Evolutionary conservation across 129 eudicot species (phyloP).

Genomic region (Ambrosia trifida): DNA sequence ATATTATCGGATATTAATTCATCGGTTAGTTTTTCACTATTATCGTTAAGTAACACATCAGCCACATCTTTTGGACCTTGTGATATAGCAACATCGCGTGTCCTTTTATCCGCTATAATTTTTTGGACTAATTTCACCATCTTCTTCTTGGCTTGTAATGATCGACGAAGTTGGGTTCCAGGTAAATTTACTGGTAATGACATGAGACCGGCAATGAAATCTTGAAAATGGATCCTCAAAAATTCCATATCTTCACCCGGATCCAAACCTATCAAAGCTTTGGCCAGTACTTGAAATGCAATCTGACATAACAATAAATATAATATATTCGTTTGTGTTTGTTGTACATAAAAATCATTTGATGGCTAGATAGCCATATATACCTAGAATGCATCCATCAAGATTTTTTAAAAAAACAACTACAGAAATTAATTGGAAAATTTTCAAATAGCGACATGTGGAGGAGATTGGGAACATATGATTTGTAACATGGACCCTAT

Average conservation of each 20-base stretch:
- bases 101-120: constrained; percentile 55
- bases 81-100: background rate
- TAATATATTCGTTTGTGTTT: background rate
- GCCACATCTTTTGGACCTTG: constrained; percentile 56
- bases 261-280: constrained; percentile 79
- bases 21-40: constrained; percentile 60
- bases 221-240: constrained; percentile 65
- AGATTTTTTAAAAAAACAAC: background rate
- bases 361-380: background rate
- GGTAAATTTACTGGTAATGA: constrained; percentile 79
- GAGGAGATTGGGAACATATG: constrained; percentile 35
- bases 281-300: constrained; percentile 87
- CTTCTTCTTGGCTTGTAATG: constrained; percentile 81
- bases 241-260: constrained; percentile 81
- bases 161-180: constrained; percentile 77
- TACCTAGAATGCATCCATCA: constrained; percentile 15
- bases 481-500: constrained; percentile 40
- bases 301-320: constrained; percentile 46
- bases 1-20: constrained; percentile 76
- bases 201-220: constrained; percentile 91
- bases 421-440: constrained; percentile 26
- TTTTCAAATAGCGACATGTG: constrained; percentile 23
- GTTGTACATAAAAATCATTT: background rate
- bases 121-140: constrained; percentile 64
- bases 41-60: constrained; percentile 64